Evolutionary conservation across 805 yeast genomes (phyloP).

Genomic region (Ogataea pini): DNA sequence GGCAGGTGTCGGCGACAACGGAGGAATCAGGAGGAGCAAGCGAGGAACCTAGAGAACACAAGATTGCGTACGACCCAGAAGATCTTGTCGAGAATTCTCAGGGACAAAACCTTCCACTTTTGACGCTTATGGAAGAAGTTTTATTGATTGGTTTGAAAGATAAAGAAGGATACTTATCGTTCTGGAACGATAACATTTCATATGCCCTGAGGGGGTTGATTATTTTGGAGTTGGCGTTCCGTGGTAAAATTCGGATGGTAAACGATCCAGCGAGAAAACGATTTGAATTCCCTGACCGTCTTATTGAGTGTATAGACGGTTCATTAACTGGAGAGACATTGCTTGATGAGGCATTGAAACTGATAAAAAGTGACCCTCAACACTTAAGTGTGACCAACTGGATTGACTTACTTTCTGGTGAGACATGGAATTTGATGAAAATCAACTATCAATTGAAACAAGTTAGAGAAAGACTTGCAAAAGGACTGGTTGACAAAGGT

Average conservation of each 20-base stretch:
- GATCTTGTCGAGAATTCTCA: slow-evolving; percentile 49
- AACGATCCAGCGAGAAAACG: slow-evolving; percentile 92
- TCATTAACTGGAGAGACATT: slow-evolving; percentile 92
- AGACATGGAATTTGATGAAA: slow-evolving; percentile 96
- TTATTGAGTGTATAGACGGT: slow-evolving; percentile 83
- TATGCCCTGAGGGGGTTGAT: slow-evolving; percentile 96
- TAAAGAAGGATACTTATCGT: slow-evolving; percentile 92
- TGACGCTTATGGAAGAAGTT: slow-evolving; percentile 97
- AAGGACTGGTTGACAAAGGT: slow-evolving; percentile 97
- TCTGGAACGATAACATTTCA: slow-evolving; percentile 97
- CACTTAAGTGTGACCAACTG: slow-evolving; percentile 79
- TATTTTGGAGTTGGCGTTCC: slow-evolving; percentile 84
- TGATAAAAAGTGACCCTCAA: slow-evolving; percentile 84
- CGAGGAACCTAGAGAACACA: slow-evolving; percentile 40
- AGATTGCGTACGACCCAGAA: slow-evolving; percentile 79
- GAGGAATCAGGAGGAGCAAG: slow-evolving; percentile 17
- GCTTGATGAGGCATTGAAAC: slow-evolving; percentile 87
- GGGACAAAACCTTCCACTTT: slow-evolving; percentile 55
- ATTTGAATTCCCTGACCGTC: slow-evolving; percentile 82
- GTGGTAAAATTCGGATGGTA: slow-evolving; percentile 84
- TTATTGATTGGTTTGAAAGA: slow-evolving; percentile 90
- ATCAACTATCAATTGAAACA: slow-evolving; percentile 95
- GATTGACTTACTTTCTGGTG: slow-evolving; percentile 93
- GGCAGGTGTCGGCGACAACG: slow-evolving; percentile 24
- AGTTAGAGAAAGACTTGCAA: slow-evolving; percentile 93